Conservation (phyloP, 2,329 filamentous ascomycete species). For the Paramyrothecium roridum region DNA sequence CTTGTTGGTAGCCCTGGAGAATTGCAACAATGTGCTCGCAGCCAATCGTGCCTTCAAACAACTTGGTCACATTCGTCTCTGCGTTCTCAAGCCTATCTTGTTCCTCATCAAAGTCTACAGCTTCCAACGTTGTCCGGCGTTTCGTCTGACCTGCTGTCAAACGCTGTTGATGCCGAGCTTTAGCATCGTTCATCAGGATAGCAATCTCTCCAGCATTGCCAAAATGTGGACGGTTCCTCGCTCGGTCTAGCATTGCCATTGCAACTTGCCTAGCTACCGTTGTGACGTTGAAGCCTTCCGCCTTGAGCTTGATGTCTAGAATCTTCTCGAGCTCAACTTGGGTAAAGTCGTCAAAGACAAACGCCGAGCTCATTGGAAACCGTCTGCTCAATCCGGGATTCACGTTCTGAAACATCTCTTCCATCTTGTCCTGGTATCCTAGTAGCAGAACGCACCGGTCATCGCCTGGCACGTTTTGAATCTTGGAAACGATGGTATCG, state of each 20-base stretch:
- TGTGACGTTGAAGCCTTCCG: constrained; percentile 50
- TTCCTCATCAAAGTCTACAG: not conserved
- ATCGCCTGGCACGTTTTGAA: constrained; percentile 67
- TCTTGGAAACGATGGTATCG: constrained; percentile 71
- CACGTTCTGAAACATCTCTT: constrained; percentile 68
- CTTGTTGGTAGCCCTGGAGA: constrained; percentile 50
- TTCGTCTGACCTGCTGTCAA: not conserved
- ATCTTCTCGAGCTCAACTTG: constrained; percentile 57
- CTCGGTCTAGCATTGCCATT: constrained; percentile 56
- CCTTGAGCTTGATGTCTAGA: constrained; percentile 59
- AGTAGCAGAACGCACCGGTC: constrained; percentile 70
- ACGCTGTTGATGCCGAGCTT: constrained; percentile 20
- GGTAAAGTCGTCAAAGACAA: constrained; percentile 67
- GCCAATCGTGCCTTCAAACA: not conserved
- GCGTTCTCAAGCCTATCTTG: not conserved
- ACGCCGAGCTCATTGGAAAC: constrained; percentile 62
- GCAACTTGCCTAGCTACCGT: constrained; percentile 49
- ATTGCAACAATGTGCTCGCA: constrained; percentile 48
- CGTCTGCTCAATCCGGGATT: constrained; percentile 68
- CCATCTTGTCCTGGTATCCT: constrained; percentile 69
- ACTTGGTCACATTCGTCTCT: not conserved
- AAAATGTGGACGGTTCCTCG: constrained; percentile 65
- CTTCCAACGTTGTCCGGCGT: not conserved
- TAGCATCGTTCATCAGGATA: constrained; percentile 58
- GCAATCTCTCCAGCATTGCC: constrained; percentile 75